phyloP scores from a whole-genome alignment of 1,139 yeast species.

The Kodamaea alishanica region DNA sequence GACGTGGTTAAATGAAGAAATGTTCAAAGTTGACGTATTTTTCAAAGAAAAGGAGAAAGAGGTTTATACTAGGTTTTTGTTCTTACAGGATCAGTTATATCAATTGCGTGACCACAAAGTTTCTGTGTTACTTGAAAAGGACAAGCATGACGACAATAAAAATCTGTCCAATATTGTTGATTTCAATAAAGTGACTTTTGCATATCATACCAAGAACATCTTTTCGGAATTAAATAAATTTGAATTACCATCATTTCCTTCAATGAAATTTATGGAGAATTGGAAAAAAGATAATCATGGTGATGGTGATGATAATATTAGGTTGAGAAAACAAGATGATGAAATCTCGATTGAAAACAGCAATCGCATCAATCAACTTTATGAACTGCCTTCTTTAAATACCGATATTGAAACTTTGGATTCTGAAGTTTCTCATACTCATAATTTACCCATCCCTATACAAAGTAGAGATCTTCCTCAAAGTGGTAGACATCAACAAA shows the following conservation, averaged over 20 bases:
- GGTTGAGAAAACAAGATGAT: slow-evolving; percentile 8
- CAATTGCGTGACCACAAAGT: slow-evolving; percentile 56
- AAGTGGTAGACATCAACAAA: slow-evolving; percentile 15
- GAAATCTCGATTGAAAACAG: slow-evolving; percentile 7
- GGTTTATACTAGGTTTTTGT: slow-evolving; percentile 54
- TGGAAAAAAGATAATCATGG: slow-evolving; percentile 15
- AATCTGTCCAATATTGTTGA: slow-evolving; percentile 12
- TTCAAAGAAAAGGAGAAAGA: slow-evolving; percentile 59
- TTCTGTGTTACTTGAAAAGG: slow-evolving; percentile 10
- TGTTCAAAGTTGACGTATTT: slow-evolving; percentile 57
- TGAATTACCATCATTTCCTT: slow-evolving; percentile 60
- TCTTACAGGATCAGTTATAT: slow-evolving; percentile 65
- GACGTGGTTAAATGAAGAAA: slow-evolving; percentile 59
- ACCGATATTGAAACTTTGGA: not conserved
- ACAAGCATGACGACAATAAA: slow-evolving; percentile 7
- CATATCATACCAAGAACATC: slow-evolving; percentile 31
- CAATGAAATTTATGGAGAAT: slow-evolving; percentile 40
- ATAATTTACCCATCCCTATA: too few species aligned
- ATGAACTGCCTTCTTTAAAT: slow-evolving; percentile 4
- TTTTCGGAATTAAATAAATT: slow-evolving; percentile 36
- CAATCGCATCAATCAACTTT: not conserved
- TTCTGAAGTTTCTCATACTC: too few species aligned
- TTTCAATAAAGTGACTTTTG: slow-evolving; percentile 25
- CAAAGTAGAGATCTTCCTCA: too few species aligned
- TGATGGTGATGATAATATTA: slow-evolving; percentile 15